Percentiles rank a stretch among this genome's conserved stretches.
phyloP scores from a whole-genome alignment of 2,329 filamentous ascomycete species.

The Clonostachys rhizophaga region DNA sequence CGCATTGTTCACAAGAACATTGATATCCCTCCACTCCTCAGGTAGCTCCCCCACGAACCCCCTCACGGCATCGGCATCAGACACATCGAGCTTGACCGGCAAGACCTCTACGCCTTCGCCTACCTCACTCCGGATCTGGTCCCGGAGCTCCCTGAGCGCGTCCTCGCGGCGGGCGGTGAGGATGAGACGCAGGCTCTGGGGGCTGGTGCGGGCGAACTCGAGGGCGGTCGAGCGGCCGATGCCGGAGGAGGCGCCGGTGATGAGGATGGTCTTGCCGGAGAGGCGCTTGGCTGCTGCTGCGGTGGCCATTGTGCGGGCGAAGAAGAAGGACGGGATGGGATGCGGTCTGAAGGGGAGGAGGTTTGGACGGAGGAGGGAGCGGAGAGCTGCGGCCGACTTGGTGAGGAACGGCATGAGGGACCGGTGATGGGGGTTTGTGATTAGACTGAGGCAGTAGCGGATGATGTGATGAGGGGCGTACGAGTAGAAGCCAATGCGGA shows the following conservation, averaged over 20 bases:
- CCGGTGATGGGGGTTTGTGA: neutral
- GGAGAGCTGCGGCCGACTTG: too few species aligned
- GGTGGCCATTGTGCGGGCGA: conserved; percentile 32
- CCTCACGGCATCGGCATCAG: conserved; percentile 69
- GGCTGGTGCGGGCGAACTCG: conserved; percentile 86
- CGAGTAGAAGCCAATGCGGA: neutral
- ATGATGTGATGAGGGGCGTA: neutral
- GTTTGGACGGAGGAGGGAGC: too few species aligned
- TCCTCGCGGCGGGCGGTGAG: conserved; percentile 86
- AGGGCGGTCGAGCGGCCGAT: conserved; percentile 82
- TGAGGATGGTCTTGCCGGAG: conserved; percentile 83
- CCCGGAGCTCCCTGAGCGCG: conserved; percentile 68
- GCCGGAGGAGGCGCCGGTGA: conserved; percentile 90
- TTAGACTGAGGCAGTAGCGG: neutral
- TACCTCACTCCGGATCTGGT: conserved; percentile 71
- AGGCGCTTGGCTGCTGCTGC: conserved; percentile 78
- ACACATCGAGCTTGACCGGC: conserved; percentile 82
- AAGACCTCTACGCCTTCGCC: conserved; percentile 77
- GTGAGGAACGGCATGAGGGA: too few species aligned
- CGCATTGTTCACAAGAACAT: conserved; percentile 96
- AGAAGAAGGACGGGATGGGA: neutral
- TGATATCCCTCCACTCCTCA: conserved; percentile 76
- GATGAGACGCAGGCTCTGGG: conserved; percentile 74
- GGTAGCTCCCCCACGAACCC: conserved; percentile 71
- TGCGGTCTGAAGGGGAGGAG: neutral